Base-by-base conservation (phyloP, 1,284 basidiomycete species). In the Naganishia liquefaciens region DNA sequence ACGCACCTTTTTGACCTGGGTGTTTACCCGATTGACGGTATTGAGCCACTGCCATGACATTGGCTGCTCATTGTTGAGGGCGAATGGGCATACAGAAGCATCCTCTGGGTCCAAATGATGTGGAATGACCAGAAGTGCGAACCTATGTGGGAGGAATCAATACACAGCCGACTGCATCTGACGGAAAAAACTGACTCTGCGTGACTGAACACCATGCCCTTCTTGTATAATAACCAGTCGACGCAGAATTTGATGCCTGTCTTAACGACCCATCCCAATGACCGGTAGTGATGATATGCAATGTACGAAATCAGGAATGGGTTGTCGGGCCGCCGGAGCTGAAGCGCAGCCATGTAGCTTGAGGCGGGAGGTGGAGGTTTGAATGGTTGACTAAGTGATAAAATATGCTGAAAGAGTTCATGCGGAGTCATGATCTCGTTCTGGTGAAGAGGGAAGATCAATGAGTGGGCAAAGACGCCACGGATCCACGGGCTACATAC, bases 221-320 rank as follows among this genome's bases (percentile, higher is more conserved):
- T 85, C 69, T 93, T 94, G 79, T 99, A 99, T 37, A 99, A 80
- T 17, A 99, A 83, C 80, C 90, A 92, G 74, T 99, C 96, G 47
- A 89, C 89, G 74, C 93, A 97, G 78, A 99, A 99, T 79, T 99
- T 99, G 81, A 96, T 88, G 2, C 96, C 96, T 27, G 86, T 87
- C 77, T 94, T 93, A 67, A 97, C 88, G 19, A 97, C 90, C 96
- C 96, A 99, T n/a, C 96, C 96, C 5, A 99, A 83, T 2, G 93
- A 93, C 23, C 95, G 87, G 75, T 91, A 99, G 78, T 99, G 93
- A 76, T 99, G 95, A 74, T 95, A 97, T 7, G 86, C 87, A 54
- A 88, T 87, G 74, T 98, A 99, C 70, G 91, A 85, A 42, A 99
- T 82, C 40, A 99, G 80, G 79, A 97, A 93, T 0, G 94, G 93